Evolutionary conservation across 2,329 filamentous ascomycete genomes (phyloP), one percentile per base, ranked within the genome.

Genomic region (Massarina eburnea): DNA sequence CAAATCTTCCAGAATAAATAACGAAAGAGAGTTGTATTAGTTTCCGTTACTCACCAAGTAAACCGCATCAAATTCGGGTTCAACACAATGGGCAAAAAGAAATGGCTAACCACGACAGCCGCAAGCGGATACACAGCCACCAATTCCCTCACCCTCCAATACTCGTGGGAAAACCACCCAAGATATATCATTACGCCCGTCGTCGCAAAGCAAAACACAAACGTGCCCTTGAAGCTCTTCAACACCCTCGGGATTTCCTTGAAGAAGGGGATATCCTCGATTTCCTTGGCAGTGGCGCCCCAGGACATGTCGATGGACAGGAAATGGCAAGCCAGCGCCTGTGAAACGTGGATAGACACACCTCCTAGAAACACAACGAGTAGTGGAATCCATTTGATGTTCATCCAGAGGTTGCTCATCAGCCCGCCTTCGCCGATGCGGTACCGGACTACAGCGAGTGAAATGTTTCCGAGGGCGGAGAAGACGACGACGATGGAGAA

Each of bases 261-360:
- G 72, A 91, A 92, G 72, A 95, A 95, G 70, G 89, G 88, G 20
- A 86, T 85, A 62, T 86, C 84, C 59, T 90, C 86, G 39, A 82
- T 82, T 73, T 95, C 90, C 73, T 95, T 95, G 32, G 84, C 81
- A 0, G 90, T 95, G 1, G 89, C 84, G 40, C 89, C 89, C 89
- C 89, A 94, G 3, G 81, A 82, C 85, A 94, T 92, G 71, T 94
- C 80, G 64, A 92, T 83, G 72, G 88, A 83, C 66, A 94, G 88
- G 81, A 94, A 89, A 74, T 95, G 90, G 4, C 84, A 80, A 36
- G 94, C 72, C 26, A 95, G 76, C 1, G 89, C 89, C 67, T 91
- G 86, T 22, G 83, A 88, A 39, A 95, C 81, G 72, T 95, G 89
- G 27, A 95, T 79, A 1, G 84, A 88, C 39, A 94, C 77, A 30